Base-by-base conservation (phyloP, 768 basidiomycete species). In the Omphalotus guepiniiformis region DNA sequence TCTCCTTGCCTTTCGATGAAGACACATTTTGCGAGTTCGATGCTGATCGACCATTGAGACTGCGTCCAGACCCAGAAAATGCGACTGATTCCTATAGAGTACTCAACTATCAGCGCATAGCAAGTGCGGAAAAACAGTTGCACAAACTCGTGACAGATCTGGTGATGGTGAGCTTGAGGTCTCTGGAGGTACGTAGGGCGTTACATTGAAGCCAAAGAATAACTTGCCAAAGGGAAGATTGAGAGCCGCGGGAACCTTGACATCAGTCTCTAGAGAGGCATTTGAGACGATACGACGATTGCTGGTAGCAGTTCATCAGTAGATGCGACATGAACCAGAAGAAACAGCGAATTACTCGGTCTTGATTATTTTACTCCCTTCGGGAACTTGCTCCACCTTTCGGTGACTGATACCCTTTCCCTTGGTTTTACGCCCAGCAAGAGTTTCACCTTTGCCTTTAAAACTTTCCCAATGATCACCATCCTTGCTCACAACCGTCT, bases 391-490 rank as follows among this genome's bases (percentile, higher is more conserved):
- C 58, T 97, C 91, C 5, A 80, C 81, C 58, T 87, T 85, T 47
- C 90, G 82, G 55, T 85, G 84, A 55, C 80, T 85, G 54, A 93
- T 82, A 1, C 96, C 96, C 58, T 92, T 94, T 25, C 96, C 96
- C 66, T 93, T 98, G 28, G 95, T 94, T 70, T 85, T 89, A 54
- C 94, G 78, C 7, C 96, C 96, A 27, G 73, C 78, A 4, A 99
- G 68, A 2, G 93, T 93, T 66, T 96, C 88, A 21, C 96, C 96
- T 53, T 83, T 85, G 19, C 96, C 96, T 58, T 90, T 95, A 74
- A 99, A 99, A 53, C 86, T 91, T 65, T 98, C 96, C 87, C 90
- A 92, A 42, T 83, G 77, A 55, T 88, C 86, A 12, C 88, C 88
- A 30, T 69, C 87, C 61, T 87, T 89, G 64, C 83, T 86, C 21